Evolutionary conservation across 225 moss, liverwort and hornwort genomes (phyloP).

Genomic region (Pseudoscleropodium purum): DNA sequence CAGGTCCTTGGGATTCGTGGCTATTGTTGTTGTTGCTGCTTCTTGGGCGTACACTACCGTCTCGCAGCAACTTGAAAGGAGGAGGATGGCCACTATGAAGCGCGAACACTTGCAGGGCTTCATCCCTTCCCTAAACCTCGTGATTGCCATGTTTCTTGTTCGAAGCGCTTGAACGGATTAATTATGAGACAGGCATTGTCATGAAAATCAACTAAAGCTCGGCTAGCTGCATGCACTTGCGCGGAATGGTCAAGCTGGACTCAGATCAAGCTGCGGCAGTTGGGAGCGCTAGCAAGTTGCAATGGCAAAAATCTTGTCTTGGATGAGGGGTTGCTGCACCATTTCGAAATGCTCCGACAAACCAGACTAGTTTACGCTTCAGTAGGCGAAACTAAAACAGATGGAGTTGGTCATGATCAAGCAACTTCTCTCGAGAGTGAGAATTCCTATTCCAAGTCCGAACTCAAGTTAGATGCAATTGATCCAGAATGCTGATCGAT

Average conservation of each 20-base stretch:
- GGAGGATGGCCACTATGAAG: not conserved
- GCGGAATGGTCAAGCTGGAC: too few species aligned
- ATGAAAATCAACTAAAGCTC: not conserved
- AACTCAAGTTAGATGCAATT: not conserved
- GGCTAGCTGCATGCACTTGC: too few species aligned
- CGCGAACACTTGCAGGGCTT: not conserved
- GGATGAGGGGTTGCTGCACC: not conserved
- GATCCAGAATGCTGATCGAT: too few species aligned
- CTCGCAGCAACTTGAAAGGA: not conserved
- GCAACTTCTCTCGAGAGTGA: not conserved
- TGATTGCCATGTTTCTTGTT: not conserved
- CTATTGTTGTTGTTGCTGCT: not conserved
- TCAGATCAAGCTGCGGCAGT: not conserved
- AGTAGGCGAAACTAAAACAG: not conserved
- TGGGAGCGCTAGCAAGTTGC: too few species aligned
- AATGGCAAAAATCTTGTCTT: not conserved
- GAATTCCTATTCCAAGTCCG: not conserved
- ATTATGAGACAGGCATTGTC: not conserved
- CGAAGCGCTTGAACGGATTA: not conserved
- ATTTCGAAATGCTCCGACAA: not conserved
- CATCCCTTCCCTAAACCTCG: not conserved
- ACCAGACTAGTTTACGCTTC: not conserved
- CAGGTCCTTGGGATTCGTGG: slow-evolving; percentile 18
- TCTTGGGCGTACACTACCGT: not conserved
- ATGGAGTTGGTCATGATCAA: not conserved